Conservation (phyloP, 2,329 filamentous ascomycete species). For the Pseudonectria foliicola region DNA sequence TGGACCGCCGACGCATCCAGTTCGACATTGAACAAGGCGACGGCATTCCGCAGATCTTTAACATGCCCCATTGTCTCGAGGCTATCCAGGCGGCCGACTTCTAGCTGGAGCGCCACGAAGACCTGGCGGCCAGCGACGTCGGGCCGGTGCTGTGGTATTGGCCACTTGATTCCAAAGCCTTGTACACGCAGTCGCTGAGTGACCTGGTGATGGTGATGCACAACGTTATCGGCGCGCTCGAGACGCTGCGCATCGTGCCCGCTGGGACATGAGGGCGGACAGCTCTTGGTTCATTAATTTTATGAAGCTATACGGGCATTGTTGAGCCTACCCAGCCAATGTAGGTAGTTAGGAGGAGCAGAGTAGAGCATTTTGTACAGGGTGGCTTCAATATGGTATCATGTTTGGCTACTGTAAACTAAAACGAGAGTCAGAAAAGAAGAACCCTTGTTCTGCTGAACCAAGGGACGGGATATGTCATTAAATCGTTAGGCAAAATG, state of each 20-base stretch:
- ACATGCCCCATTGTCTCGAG: slow-evolving; percentile 65
- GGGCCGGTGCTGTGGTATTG: slow-evolving; percentile 78
- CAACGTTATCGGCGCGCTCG: slow-evolving; percentile 63
- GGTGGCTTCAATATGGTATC: too few relatives aligned
- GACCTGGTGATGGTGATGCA: slow-evolving; percentile 71
- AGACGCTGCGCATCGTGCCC: slow-evolving; percentile 64
- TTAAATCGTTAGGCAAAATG: not conserved
- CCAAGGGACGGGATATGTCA: too few relatives aligned
- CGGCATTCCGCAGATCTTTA: slow-evolving; percentile 93
- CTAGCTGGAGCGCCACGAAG: slow-evolving; percentile 48
- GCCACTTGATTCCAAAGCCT: slow-evolving; percentile 68
- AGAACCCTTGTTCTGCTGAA: too few relatives aligned
- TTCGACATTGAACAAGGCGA: slow-evolving; percentile 88
- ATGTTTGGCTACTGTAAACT: too few relatives aligned
- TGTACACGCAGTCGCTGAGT: slow-evolving; percentile 64
- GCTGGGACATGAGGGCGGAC: slow-evolving; percentile 82
- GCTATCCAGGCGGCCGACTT: slow-evolving; percentile 84
- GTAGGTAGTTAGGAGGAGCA: too few relatives aligned
- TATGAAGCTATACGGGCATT: not conserved
- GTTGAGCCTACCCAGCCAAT: too few relatives aligned
- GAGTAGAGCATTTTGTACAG: too few relatives aligned
- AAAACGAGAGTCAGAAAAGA: too few relatives aligned
- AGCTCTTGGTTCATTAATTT: slow-evolving; percentile 39
- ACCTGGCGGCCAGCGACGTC: slow-evolving; percentile 48
- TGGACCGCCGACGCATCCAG: slow-evolving; percentile 76